These are phyloP conservation scores for Boletus semigastroideus DNA, from an alignment of 1,284 basidiomycete genomes.

Conservation along the genomic window DNA sequence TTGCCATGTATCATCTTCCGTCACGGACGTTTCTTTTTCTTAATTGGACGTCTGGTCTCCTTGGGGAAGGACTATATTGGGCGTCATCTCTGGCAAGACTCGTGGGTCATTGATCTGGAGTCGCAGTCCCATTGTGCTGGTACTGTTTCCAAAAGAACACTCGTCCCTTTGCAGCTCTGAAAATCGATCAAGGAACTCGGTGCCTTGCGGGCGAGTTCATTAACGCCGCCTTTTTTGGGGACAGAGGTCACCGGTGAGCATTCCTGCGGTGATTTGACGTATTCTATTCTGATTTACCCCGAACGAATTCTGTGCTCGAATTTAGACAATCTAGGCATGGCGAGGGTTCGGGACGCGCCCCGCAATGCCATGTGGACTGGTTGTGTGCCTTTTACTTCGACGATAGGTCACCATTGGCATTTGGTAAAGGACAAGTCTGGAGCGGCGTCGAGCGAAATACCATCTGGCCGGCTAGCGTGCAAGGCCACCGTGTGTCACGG, in stretches of 20 bases:
- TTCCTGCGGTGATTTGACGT: constrained; percentile 32
- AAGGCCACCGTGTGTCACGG: constrained; percentile 30
- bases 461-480: constrained; percentile 6
- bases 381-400: constrained; percentile 28
- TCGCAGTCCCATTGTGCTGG: constrained; percentile 14
- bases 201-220: constrained; percentile 22
- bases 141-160: constrained; percentile 31
- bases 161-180: constrained; percentile 12
- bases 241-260: constrained; percentile 13
- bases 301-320: constrained; percentile 14
- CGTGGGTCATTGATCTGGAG: constrained; percentile 29
- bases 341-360: constrained; percentile 6
- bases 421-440: constrained; percentile 8
- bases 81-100: constrained; percentile 19
- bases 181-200: constrained; percentile 32
- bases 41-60: constrained; percentile 19
- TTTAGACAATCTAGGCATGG: constrained; percentile 21
- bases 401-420: constrained; percentile 19
- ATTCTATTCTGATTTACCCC: constrained; percentile 29
- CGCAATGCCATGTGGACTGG: constrained; percentile 23
- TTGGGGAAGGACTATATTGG: constrained; percentile 24
- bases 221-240: constrained; percentile 12
- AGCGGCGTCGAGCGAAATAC: constrained; percentile 11
- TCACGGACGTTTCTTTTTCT: constrained; percentile 27
- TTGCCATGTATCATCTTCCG: constrained; percentile 24